Evolutionary conservation across 148 eudicot species (phyloP), one percentile per base, ranked within the genome.

Genomic region (Persicaria maculosa): DNA sequence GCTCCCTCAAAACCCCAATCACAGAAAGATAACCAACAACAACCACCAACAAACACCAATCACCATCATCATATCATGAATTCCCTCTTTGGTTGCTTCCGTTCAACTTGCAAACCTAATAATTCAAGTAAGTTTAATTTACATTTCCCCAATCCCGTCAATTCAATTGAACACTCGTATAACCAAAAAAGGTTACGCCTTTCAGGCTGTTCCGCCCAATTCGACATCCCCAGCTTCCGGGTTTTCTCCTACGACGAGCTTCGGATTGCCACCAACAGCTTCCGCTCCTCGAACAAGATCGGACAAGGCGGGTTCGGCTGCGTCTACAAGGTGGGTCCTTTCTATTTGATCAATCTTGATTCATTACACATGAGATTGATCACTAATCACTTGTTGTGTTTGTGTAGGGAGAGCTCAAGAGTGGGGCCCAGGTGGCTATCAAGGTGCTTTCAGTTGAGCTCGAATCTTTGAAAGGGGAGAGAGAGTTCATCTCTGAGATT

Each of bases 271-370:
- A 81, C 86, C 22, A 61, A 77, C 16, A 74, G 77, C 44, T 90
- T 90, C 75, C 78, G 80, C 45, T 47, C 74, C 7, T 80, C 88
- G 3, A 79, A 80, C 78, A 88, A 86, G 75, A 79, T 90, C 70
- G 92, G 96, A 10, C 86, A 85, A 69, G 96, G 96, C 19, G 87
- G 85, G 15, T 86, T 84, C 75, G 96, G 92, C 57, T 78, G 78
- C 72, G 96, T 90, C 17, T 90, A 82, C 72, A 85, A 82, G 92
- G 96, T 90, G 17, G 19, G 70, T 57, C 22, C 17, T 43, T 1
- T 68, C 5, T 7, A 50, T 68, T 2, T 62, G 22, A 19, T n/a
- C 64, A 47, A 72, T 25, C 65, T 47, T 50, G 40, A 31, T 31
- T 31, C 2, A 31, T 31, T 31, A 31, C 40, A 31, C 40, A 31